Base-by-base conservation (phyloP, 2,329 filamentous ascomycete species). In the Fusarium subglutinans region DNA sequence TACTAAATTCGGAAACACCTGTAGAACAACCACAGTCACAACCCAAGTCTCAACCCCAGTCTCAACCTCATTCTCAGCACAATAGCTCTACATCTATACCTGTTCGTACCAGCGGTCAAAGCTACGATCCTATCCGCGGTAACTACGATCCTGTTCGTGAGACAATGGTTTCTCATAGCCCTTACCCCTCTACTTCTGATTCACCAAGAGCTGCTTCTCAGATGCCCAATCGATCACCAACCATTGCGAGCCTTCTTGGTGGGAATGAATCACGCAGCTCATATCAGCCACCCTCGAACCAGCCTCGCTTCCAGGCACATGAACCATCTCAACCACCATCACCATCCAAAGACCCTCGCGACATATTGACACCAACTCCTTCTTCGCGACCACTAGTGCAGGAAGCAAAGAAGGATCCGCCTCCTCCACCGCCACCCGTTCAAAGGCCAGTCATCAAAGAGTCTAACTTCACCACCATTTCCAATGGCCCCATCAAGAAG, bases 121-220 rank as follows among this genome's bases (percentile, higher is more conserved):
- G 93, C 78, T 98, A 96, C 83, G 95, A 98, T 81, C 95, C 95
- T 2, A 95, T 98, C 73, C 90, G 95, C 53, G 94, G 92, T n/a
- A 91, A 88, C 73, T 92, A 91, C 75, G 90, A 92, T 75, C 90
- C 90, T 3, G 86, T 91, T 55, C 85, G 90, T 47, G 90, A 90
- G 78, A 93, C 89, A 6, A 90, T 92, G 80, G 78, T 89, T 51
- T 77, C 87, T 74, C 84, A 87, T 80, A 83, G 88, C 82, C 79
- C 86, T 72, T 84, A 85, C 56, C 80, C 73, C 22, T 79, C 87
- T 8, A 80, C 87, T 63, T 85, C 81, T 30, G 81, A 84, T 38
- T 90, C 89, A 13, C 89, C 89, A n/a, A 85, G 87, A 53, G 81
- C 77, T 22, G 78, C 81, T 17, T 74, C 79, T n/a, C 81, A 82